Conservation (phyloP, 345 rosid genomes). For the Brassica incana region DNA sequence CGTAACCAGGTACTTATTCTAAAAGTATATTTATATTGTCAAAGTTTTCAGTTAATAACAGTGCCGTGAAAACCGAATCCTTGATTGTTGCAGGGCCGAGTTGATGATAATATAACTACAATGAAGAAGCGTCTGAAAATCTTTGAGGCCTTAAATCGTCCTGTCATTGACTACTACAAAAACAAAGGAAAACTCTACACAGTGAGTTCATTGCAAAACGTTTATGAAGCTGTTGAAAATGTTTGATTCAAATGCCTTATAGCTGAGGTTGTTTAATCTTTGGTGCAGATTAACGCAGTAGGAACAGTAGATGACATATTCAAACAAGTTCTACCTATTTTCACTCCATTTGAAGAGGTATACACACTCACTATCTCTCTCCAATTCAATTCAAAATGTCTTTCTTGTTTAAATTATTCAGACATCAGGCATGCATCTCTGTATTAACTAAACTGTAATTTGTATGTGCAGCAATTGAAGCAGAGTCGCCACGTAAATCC, state of each 20-base stretch:
- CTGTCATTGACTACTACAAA: slow-evolving; percentile 73
- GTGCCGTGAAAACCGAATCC: background rate
- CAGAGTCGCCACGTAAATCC: slow-evolving; percentile 32
- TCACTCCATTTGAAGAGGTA: slow-evolving; percentile 59
- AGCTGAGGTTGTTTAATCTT: background rate
- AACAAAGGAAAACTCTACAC: slow-evolving; percentile 72
- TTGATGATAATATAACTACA: slow-evolving; percentile 75
- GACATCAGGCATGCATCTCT: background rate
- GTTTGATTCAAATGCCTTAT: slow-evolving; percentile 1
- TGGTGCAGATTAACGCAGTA: slow-evolving; percentile 74
- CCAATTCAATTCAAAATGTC: background rate
- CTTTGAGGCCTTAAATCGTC: slow-evolving; percentile 61
- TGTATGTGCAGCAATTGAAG: slow-evolving; percentile 35
- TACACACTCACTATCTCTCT: background rate
- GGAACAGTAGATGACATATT: slow-evolving; percentile 88
- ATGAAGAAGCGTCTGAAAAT: slow-evolving; percentile 62
- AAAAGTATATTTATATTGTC: background rate
- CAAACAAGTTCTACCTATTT: slow-evolving; percentile 63
- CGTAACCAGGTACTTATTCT: slow-evolving; percentile 65
- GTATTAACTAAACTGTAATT: background rate
- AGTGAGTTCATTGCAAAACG: slow-evolving; percentile 38
- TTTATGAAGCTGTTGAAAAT: background rate
- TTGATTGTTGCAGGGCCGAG: slow-evolving; percentile 60
- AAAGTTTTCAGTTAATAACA: background rate
- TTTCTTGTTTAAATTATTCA: background rate